Conservation (phyloP, 106 monocot species). For the Phalaenopsis equestris region DNA sequence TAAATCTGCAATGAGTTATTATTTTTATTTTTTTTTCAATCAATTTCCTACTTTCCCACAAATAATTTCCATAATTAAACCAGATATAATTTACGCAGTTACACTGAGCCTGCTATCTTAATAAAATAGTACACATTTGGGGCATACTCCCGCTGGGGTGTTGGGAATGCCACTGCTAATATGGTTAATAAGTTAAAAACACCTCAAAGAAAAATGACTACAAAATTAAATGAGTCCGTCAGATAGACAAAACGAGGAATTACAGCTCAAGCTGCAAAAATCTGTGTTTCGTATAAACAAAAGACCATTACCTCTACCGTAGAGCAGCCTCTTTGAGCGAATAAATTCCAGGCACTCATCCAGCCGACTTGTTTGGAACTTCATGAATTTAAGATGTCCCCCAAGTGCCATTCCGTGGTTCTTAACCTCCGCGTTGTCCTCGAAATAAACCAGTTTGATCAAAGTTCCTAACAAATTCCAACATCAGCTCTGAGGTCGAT, state of each 20-base stretch:
- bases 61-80: no score
- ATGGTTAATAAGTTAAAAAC: neutral
- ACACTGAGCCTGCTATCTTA: no score
- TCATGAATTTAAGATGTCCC: slow-evolving; percentile 44
- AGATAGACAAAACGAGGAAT: neutral
- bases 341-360: slow-evolving; percentile 62
- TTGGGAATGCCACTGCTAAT: neutral
- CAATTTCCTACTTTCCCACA: no score
- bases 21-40: no score
- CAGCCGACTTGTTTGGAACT: slow-evolving; percentile 42
- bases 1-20: no score
- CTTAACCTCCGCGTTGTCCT: slow-evolving; percentile 10
- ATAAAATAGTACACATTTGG: no score
- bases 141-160: no score
- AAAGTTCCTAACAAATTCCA: slow-evolving; percentile 21
- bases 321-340: slow-evolving; percentile 24
- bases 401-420: slow-evolving; percentile 2
- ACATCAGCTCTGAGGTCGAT: slow-evolving; percentile 1
- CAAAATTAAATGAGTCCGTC: neutral
- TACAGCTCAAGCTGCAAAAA: neutral
- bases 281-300: neutral
- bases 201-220: neutral
- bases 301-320: neutral
- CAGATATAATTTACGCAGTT: no score
- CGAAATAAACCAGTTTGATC: slow-evolving; percentile 38